A percentile compares a stretch with the other conserved stretches of the same genome.
These are phyloP conservation scores for Fomitopsis schrenkii DNA, from an alignment of 1,284 basidiomycete genomes.

Conservation along the genomic window DNA sequence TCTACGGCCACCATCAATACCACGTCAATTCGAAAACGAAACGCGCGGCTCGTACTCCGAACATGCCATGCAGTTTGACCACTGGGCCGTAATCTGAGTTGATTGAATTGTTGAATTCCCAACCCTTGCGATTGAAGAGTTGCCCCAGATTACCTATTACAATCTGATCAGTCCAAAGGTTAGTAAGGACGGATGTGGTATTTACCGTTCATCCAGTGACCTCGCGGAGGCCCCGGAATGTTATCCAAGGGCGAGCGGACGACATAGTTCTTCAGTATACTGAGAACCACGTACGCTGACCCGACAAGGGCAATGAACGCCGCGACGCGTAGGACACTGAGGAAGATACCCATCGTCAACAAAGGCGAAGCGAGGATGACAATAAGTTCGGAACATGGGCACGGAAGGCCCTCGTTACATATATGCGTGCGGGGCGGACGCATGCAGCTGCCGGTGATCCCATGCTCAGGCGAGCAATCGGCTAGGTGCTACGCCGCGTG, in stretches of 20 bases:
- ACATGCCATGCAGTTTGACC: conserved; percentile 10
- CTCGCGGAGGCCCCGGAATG: conserved; percentile 17
- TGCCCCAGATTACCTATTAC: conserved; percentile 16
- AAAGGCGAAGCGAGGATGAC: background rate
- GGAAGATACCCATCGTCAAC: background rate
- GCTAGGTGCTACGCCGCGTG: too few relatives aligned
- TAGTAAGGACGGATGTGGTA: background rate
- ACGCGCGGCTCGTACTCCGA: conserved; percentile 7
- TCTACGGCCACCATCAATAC: background rate
- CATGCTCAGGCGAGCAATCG: too few relatives aligned
- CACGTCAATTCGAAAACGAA: background rate
- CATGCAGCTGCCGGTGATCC: too few relatives aligned
- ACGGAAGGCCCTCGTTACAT: too few relatives aligned
- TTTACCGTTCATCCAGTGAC: conserved; percentile 15
- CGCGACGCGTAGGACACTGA: background rate
- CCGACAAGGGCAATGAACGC: background rate
- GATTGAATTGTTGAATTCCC: conserved; percentile 13
- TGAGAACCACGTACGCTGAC: background rate
- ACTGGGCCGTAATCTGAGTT: conserved; percentile 12
- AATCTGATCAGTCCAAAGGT: background rate
- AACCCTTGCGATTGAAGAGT: conserved; percentile 12
- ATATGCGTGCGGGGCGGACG: too few relatives aligned
- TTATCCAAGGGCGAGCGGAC: conserved; percentile 14
- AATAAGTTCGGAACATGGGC: too few relatives aligned
- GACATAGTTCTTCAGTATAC: background rate